phyloP scores from a whole-genome alignment of 1,139 yeast species.

The Yamadazyma friedrichii region DNA sequence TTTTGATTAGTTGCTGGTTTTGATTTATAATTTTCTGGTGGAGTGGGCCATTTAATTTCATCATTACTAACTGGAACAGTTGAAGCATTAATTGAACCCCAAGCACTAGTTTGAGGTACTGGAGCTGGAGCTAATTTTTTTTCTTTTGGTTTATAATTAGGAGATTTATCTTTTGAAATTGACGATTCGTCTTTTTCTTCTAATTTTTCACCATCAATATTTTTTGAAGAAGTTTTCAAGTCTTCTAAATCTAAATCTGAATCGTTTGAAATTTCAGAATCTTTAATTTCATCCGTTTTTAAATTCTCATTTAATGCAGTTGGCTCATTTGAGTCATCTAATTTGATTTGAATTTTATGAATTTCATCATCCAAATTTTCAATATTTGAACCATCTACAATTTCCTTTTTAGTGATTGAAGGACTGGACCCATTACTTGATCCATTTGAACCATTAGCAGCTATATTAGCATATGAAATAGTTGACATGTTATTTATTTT shows the following conservation, averaged over 20 bases:
- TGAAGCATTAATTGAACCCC: conserved; percentile 52
- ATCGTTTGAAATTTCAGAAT: not conserved
- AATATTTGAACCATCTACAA: not conserved
- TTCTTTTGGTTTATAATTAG: conserved; percentile 13
- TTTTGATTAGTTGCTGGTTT: conserved; percentile 33
- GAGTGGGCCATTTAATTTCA: conserved; percentile 61
- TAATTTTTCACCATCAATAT: not conserved
- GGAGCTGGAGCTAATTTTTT: conserved; percentile 72
- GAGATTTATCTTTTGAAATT: conserved; percentile 1
- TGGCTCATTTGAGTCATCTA: not conserved
- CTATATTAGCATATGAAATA: conserved; percentile 40
- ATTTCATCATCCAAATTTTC: not conserved
- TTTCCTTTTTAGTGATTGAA: conserved; percentile 4
- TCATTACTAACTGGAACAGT: conserved; percentile 37
- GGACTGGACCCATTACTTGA: conserved; percentile 7
- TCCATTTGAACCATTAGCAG: conserved; percentile 29
- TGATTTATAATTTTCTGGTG: conserved; percentile 31
- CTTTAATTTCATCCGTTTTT: conserved; percentile 1
- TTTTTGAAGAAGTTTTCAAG: not conserved
- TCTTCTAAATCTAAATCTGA: not conserved
- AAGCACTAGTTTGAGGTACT: conserved; percentile 66
- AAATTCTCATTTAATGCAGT: conserved; percentile 4
- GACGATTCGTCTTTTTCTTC: not conserved
- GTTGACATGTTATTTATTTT: conserved; percentile 2
- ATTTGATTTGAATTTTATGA: not conserved